Percentiles rank a stretch among this genome's conserved stretches.
These are phyloP conservation scores for Geotrichum macrosporum DNA, from an alignment of 1,139 yeast species.

Conservation along the genomic window DNA sequence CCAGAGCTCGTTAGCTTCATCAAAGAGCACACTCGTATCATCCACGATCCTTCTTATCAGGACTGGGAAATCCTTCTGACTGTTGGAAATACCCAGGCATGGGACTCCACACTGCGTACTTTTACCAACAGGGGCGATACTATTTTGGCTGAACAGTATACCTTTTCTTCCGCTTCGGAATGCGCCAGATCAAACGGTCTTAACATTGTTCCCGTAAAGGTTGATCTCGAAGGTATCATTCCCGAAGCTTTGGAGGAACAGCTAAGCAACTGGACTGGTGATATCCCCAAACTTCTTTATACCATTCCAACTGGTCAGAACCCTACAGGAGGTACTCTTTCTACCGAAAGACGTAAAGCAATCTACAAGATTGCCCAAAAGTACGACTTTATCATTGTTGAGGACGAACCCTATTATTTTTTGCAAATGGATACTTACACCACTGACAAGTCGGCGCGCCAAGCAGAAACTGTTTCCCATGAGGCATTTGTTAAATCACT, in stretches of 20 bases:
- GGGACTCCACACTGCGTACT: conserved; percentile 82
- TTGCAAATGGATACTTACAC: conserved; percentile 76
- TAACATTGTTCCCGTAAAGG: conserved; percentile 63
- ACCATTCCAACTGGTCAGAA: conserved; percentile 91
- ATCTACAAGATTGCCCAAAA: conserved; percentile 70
- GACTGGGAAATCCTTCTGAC: conserved; percentile 66
- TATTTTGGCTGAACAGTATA: conserved; percentile 74
- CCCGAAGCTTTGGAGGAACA: conserved; percentile 65
- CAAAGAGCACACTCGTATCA: conserved; percentile 67
- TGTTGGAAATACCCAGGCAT: conserved; percentile 81
- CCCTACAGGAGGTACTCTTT: conserved; percentile 84
- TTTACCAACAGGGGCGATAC: conserved; percentile 75
- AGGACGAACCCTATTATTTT: conserved; percentile 94
- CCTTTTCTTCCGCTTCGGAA: conserved; percentile 81
- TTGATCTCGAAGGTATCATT: conserved; percentile 75
- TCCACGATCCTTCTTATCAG: conserved; percentile 57
- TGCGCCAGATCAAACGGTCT: conserved; percentile 73
- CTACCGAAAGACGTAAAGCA: conserved; percentile 63
- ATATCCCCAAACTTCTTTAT: conserved; percentile 76
- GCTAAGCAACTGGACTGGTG: conserved; percentile 64
- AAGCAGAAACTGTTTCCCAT: conserved; percentile 31
- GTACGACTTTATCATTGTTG: conserved; percentile 74
- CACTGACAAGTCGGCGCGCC: conserved; percentile 40
- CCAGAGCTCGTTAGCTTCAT: conserved; percentile 62
- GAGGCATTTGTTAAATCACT: conserved; percentile 60